Conservation (phyloP, 306 rosid genomes). For the Aeschynomene evenia region DNA sequence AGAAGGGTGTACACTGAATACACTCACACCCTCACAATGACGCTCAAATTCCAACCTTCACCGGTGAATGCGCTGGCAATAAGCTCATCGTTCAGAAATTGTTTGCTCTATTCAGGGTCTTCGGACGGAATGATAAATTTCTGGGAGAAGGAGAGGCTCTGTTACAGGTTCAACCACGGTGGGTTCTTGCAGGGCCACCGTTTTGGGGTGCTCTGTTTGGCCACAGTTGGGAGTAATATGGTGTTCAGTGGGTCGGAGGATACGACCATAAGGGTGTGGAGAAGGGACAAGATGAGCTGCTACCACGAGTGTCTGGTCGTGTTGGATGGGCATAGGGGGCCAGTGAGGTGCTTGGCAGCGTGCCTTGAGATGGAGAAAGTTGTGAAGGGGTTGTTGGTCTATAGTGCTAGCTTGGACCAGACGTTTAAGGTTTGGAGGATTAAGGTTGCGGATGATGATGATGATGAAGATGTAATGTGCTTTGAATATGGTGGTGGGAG, state of each 20-base stretch:
- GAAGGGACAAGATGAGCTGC: slow-evolving; percentile 59
- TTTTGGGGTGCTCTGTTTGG: slow-evolving; percentile 60
- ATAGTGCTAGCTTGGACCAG: slow-evolving; percentile 69
- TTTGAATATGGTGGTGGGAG: neutral
- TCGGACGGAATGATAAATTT: slow-evolving; percentile 66
- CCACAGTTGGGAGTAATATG: slow-evolving; percentile 60
- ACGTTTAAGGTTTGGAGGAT: slow-evolving; percentile 78
- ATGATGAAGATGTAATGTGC: slow-evolving; percentile 42
- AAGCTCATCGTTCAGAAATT: slow-evolving; percentile 42
- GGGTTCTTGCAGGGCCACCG: slow-evolving; percentile 74
- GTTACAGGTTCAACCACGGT: slow-evolving; percentile 67
- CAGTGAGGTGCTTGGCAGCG: slow-evolving; percentile 68
- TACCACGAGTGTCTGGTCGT: slow-evolving; percentile 72
- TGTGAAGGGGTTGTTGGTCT: slow-evolving; percentile 58
- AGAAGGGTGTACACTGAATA: slow-evolving; percentile 65
- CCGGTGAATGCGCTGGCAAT: slow-evolving; percentile 55
- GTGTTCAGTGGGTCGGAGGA: slow-evolving; percentile 81
- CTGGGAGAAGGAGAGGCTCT: slow-evolving; percentile 68
- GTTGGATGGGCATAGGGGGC: slow-evolving; percentile 79
- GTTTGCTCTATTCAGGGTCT: slow-evolving; percentile 63
- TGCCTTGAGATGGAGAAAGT: slow-evolving; percentile 61
- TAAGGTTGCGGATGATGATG: slow-evolving; percentile 53
- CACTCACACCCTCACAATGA: slow-evolving; percentile 72
- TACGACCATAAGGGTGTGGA: slow-evolving; percentile 70
- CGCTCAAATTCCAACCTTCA: slow-evolving; percentile 56